These are phyloP conservation scores for Leishmania tarentolae DNA, from an alignment of 208 protist genomes.

Conservation along the genomic window DNA sequence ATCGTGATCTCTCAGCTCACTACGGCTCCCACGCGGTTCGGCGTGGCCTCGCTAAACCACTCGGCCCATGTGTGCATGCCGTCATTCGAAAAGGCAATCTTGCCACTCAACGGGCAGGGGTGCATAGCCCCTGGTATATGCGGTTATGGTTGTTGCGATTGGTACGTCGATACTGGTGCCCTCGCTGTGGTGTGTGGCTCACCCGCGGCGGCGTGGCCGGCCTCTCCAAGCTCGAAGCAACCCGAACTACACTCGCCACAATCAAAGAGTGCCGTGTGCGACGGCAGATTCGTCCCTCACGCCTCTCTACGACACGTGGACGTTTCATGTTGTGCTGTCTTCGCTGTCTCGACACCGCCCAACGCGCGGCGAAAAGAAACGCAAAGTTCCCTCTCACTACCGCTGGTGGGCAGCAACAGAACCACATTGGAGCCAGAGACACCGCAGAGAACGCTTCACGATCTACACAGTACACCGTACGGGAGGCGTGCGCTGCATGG, in stretches of 20 bases:
- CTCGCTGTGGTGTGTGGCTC: constrained; percentile 61
- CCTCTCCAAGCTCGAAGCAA: neutral
- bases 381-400: neutral
- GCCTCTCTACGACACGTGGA: neutral
- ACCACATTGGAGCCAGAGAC: neutral
- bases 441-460: neutral
- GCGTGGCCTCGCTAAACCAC: constrained; percentile 51
- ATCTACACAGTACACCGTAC: neutral
- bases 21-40: constrained; percentile 72
- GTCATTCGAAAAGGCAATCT: constrained; percentile 30
- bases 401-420: neutral
- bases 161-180: constrained; percentile 58
- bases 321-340: constrained; percentile 19
- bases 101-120: constrained; percentile 11
- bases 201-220: constrained; percentile 13
- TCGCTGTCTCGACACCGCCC: constrained; percentile 16
- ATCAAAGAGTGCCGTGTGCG: constrained; percentile 20
- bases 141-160: constrained; percentile 44
- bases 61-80: constrained; percentile 48
- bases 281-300: neutral
- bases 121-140: constrained; percentile 41
- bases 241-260: constrained; percentile 5
- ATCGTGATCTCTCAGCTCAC: constrained; percentile 69
- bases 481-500: neutral
- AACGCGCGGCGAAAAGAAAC: constrained; percentile 8